These are phyloP conservation scores for Neolentinus lepideus DNA, from an alignment of 1,284 basidiomycete genomes.

Conservation along the genomic window DNA sequence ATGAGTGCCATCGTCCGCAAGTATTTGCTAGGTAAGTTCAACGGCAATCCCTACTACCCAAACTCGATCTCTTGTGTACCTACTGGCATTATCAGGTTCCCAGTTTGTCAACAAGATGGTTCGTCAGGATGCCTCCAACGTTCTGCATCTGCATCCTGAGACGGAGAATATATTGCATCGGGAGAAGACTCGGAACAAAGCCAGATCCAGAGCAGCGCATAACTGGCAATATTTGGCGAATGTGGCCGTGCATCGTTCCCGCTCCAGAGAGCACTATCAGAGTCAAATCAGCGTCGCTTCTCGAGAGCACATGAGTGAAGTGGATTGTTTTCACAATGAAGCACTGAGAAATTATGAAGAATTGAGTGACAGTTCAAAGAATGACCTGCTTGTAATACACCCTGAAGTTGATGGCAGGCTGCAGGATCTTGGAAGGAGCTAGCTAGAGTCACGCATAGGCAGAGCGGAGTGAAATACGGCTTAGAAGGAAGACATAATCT, in stretches of 20 bases:
- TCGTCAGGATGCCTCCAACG: conserved; percentile 21
- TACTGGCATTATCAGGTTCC: conserved; percentile 36
- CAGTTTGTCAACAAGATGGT: conserved; percentile 61
- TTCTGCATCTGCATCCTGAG: conserved; percentile 28
- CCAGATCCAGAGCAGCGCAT: conserved; percentile 21
- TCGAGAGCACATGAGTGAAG: conserved; percentile 71
- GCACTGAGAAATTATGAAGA: conserved; percentile 19
- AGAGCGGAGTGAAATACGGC: too few species aligned
- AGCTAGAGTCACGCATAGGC: conserved; percentile 5
- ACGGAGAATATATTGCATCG: conserved; percentile 36
- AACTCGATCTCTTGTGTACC: background rate
- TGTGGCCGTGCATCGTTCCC: conserved; percentile 37
- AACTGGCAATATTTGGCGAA: conserved; percentile 43
- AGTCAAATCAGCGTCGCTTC: conserved; percentile 55
- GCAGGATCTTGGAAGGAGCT: conserved; percentile 48
- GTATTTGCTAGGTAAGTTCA: conserved; percentile 70
- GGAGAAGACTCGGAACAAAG: conserved; percentile 27
- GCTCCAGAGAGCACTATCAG: conserved; percentile 46
- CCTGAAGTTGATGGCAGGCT: conserved; percentile 71
- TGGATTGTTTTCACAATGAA: conserved; percentile 70
- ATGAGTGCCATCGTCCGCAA: conserved; percentile 81
- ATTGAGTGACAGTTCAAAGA: conserved; percentile 25
- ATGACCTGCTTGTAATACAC: conserved; percentile 58
- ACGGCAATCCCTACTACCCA: background rate
- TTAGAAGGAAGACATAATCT: too few species aligned